Evolutionary conservation across 2,329 filamentous ascomycete species (phyloP), one percentile per base, ranked within the genome.

Genomic region (Blumeriella jaapii): DNA sequence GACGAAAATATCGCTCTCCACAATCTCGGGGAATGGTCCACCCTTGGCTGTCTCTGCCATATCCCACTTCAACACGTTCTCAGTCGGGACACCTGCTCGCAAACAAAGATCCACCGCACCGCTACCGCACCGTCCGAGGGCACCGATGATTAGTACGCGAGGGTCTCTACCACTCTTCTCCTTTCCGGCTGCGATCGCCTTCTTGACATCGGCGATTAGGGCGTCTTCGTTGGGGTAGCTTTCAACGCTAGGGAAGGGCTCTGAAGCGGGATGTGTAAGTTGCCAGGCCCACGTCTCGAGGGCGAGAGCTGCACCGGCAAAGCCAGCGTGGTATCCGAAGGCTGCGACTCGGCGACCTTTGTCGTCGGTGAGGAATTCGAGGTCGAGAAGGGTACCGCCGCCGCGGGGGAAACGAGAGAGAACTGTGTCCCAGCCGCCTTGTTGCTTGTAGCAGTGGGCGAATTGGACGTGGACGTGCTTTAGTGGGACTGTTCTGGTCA

Each of bases 221-320:
- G 74, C 72, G 23, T 65, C 65, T 60, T 93, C 82, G 57, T 85
- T 85, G 44, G 77, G 70, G 60, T 83, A 89, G 52, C 69, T 68
- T 48, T 69, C 69, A 12, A 82, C 68, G 38, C 71, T 67, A 6
- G 78, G 76, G 40, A 89, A 70, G 34, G 74, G 70, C 58, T 75
- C 66, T 39, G 71, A 71, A 38, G 67, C 65, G 28, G 77, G 71
- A 59, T 87, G 71, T 27, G 71, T 71, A 44, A 89, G 67, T 60
- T 94, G 85, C 71, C 78, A 82, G 8, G 82, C 74, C 83, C 87
- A 94, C 28, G 77, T 74, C 69, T 86, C 71, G 24, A 93, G 60
- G 16, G 80, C 82, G 33, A 87, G 64, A 6, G 82, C 82, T 25
- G 79, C 71, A 20, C 68, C 65, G 34, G 80, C 76, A 55, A 82